Evolutionary conservation across 768 basidiomycete species (phyloP), one percentile per base, ranked within the genome.

Genomic region (Boletus eberwhitei): DNA sequence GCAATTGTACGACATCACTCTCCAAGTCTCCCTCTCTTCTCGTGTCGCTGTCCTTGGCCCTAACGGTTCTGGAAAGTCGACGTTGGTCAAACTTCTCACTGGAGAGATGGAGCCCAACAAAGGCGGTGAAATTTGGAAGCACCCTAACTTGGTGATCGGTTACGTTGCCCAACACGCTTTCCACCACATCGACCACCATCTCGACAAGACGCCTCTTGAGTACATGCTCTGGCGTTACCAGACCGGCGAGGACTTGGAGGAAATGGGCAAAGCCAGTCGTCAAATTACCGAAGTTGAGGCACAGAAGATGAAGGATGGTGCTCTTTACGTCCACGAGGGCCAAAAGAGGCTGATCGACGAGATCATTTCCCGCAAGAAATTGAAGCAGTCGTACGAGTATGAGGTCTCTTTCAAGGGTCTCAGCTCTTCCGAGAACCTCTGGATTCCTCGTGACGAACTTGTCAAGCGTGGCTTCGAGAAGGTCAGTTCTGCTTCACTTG

Each of bases 201-300:
- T 98, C 70, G 95, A 98, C 83, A 96, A 94, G 83, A 98, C 95
- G 14, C 92, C 95, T 47, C 87, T 98, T 65, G 95, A 98, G 78
- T 98, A 98, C 83, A 93, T 98, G 92, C 79, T 98, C 62, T 98
- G 95, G 95, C 94, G 95, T 77, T 98, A 97, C 86, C 95, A 98
- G 83, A 98, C 95, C 55, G 95, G 95, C 73, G 95, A 98, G 75
- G 95, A 98, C 80, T 75, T 97, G 71, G 95, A 98, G 77, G 95
- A 97, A 79, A 83, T 98, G 85, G 77, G 76, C 76, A 98, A 97
- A 84, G 93, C 91, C 54, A 86, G 74, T 73, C 89, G 93, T 61
- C 80, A 87, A 74, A 90, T 98, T 73, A 78, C 82, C 58, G 92
- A 88, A 52, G 93, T 90, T 71, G 95, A 98, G 74, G 75, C 77